Evolutionary conservation across 2,329 filamentous ascomycete species (phyloP).

Genomic region (Cladosporium sp.): DNA sequence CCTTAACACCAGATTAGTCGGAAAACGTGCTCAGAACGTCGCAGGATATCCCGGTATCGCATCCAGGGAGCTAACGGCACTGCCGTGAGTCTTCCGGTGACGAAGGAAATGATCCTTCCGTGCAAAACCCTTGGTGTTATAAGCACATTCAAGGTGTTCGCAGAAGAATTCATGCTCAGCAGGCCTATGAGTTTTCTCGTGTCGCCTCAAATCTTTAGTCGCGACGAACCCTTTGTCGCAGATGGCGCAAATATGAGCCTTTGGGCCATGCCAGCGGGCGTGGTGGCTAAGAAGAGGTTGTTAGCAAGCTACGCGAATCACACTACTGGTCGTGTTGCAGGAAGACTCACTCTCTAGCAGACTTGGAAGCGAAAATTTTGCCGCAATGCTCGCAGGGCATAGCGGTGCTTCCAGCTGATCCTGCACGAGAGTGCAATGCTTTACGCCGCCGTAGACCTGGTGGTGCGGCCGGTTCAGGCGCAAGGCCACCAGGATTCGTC

Average conservation of each 20-base stretch:
- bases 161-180: neutral
- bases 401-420: neutral
- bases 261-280: slow-evolving; percentile 5
- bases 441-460: neutral
- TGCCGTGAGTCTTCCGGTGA: neutral
- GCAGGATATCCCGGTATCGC: neutral
- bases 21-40: neutral
- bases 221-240: slow-evolving; percentile 3
- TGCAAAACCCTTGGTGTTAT: neutral
- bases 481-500: neutral
- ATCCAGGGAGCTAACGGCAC: neutral
- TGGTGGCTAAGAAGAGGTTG: slow-evolving; percentile 1
- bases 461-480: neutral
- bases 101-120: slow-evolving; percentile 4
- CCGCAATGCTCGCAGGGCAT: neutral
- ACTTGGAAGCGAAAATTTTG: neutral
- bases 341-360: neutral
- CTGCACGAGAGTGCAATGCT: neutral
- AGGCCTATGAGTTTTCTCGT: neutral
- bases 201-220: slow-evolving; percentile 3
- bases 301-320: neutral
- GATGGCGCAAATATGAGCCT: neutral
- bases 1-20: too few relatives aligned
- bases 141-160: neutral
- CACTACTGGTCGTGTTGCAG: neutral